Evolutionary conservation across 352 stramenopile genomes (phyloP), one percentile per base, ranked within the genome.

Genomic region (Phytopythium boreale): DNA sequence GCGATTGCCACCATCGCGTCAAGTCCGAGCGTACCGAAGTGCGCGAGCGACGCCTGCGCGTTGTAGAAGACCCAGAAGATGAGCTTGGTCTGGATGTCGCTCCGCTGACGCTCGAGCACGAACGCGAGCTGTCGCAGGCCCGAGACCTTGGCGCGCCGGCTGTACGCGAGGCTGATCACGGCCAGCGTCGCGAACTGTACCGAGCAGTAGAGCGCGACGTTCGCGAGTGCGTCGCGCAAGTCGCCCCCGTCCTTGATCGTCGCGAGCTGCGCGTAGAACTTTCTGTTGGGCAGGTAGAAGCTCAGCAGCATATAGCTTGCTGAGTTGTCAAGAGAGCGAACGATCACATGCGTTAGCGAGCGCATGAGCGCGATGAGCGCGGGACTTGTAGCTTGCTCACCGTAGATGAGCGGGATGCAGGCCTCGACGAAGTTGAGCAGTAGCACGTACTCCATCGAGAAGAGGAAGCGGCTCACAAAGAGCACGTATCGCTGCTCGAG

Each of bases 371-470:
- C 2, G 36, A 9, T 43, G 31, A 36, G 8, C 31, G 31, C 8
- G 36, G 36, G 34, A 37, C 34, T 3, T 7, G 10, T 17, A 46
- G 17, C 39, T 10, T 62, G 68, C 68, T 59, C 59, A 82, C 74
- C 67, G 56, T 80, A 80, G 26, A 82, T 71, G 7, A 76, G 12
- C 8, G 76, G 72, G 17, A 82, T 65, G 26, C 72, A 64, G 4
- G 77, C 72, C 43, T 82, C 74, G 5, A 77, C 65, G 39, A 72
- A 80, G 56, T 82, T 79, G 43, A 75, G 64, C 47, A 82, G 57
- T 14, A 82, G 24, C 15, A 83, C 37, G 19, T 78, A 82, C 66
- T 81, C 74, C 5, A 75, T 75, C 43, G 79, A 62, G 46, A 81
- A 77, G 15, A 85, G 64, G 37, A 81, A 43, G 27, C 72, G 53